Conservation (phyloP, 2,329 filamentous ascomycete species). For the Akanthomyces dipterigenus region DNA sequence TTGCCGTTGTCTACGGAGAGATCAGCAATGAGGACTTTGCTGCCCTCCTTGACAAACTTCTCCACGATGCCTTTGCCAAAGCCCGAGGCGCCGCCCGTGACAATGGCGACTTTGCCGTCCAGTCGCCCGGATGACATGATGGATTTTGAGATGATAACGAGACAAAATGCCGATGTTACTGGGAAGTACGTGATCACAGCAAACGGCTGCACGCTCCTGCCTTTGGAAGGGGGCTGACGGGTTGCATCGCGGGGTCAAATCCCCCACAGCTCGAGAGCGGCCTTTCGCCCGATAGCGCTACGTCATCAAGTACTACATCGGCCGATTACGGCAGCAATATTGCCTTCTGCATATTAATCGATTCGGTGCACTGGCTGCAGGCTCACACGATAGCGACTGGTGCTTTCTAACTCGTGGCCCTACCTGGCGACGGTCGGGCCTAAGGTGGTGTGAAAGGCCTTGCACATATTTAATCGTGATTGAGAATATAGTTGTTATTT, state of each 20-base stretch:
- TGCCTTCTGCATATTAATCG: background rate
- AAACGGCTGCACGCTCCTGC: background rate
- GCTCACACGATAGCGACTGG: background rate
- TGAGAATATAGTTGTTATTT: too few relatives aligned
- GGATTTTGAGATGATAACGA: background rate
- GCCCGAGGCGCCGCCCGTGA: constrained; percentile 52
- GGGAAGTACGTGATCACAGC: too few relatives aligned
- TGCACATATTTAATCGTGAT: constrained; percentile 43
- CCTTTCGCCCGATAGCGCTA: background rate
- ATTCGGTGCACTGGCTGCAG: background rate
- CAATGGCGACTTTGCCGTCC: constrained; percentile 35
- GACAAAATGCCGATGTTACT: too few relatives aligned
- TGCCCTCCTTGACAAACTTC: constrained; percentile 53
- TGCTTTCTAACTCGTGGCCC: constrained; percentile 31
- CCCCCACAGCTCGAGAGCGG: background rate
- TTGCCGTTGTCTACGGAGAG: constrained; percentile 47
- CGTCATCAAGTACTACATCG: background rate
- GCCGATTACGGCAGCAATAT: background rate
- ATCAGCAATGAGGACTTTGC: constrained; percentile 56
- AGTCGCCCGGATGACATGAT: constrained; percentile 24
- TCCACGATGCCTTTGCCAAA: constrained; percentile 57
- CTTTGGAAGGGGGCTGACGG: background rate
- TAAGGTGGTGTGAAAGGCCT: constrained; percentile 38
- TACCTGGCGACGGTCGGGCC: constrained; percentile 41
- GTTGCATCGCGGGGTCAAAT: constrained; percentile 14